Base-by-base conservation (phyloP, 176 grass and related monocot species). In the Cocos nucifera region DNA sequence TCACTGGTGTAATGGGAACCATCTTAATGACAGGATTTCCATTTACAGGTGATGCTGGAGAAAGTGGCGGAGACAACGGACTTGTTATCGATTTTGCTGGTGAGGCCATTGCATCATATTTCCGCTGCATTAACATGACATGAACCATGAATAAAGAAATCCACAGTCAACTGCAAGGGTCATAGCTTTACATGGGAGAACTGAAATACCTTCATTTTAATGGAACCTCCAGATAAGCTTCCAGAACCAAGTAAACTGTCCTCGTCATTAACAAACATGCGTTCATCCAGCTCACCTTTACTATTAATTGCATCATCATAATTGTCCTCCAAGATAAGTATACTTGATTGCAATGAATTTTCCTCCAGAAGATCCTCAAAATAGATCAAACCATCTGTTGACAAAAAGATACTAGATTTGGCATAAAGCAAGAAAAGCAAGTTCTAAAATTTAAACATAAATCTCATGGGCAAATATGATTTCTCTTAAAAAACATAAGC, bases 281-380 rank as follows among this genome's bases (percentile, higher is more conserved):
- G 87, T 51, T 88, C 93, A 74, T 98, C 93, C 67, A 98, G 69
- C 54, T 92, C 93, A 17, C 93, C 93, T 67, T 89, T 88, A 57
- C 73, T 63, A 60, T 80, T 80, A 56, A 98, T 68, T 75, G 69
- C 58, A 79, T 79, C 73, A 44, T 85, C 87, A 61, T 98, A 98
- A 72, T 98, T 79, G 53, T 83, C 83, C 82, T 92, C 93, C 57
- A 98, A 76, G 53, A 78, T 63, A 66, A 83, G 50, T 70, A 98
- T 70, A 83, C 79, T 88, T 75, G 56, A 75, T 49, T 85, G 83
- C 64, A 88, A 67, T 17, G 84, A 92, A 50, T 73, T 70, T 60
- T 71, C 84, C 63, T 79, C 81, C 15, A 98, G 70, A 27, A 98
- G 73, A 76, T 87, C 77, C 67, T 98, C 83, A 78, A 98, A 98